Percentiles rank a stretch among this genome's conserved stretches.
These are phyloP conservation scores for Holtermanniella nyarrowii DNA, from an alignment of 768 basidiomycete genomes.

Conservation along the genomic window DNA sequence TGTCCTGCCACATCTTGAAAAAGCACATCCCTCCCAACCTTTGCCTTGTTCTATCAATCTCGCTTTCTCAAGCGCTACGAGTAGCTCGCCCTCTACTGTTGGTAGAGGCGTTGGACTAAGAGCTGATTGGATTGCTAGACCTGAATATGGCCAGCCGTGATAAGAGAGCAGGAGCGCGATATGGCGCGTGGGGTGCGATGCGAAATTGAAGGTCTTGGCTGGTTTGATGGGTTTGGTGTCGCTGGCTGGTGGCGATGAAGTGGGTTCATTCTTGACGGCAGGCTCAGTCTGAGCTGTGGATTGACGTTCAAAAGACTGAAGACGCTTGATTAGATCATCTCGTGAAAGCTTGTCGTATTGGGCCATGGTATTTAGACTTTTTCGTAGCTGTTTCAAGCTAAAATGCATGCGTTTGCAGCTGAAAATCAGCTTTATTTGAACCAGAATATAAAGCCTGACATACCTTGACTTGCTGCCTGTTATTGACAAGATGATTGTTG, in stretches of 20 bases:
- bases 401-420: too few species aligned
- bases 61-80: constrained; percentile 65
- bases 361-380: constrained; percentile 1
- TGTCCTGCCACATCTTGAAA: constrained; percentile 85
- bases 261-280: constrained; percentile 15
- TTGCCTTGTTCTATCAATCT: constrained; percentile 62
- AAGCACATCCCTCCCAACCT: constrained; percentile 77
- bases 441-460: too few species aligned
- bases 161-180: constrained; percentile 91
- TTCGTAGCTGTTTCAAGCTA: too few species aligned
- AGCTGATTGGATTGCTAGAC: constrained; percentile 63
- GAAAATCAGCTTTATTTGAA: too few species aligned
- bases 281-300: constrained; percentile 6
- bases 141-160: constrained; percentile 82
- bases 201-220: constrained; percentile 52
- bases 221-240: constrained; percentile 7
- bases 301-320: constrained; percentile 50
- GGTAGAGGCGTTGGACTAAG: constrained; percentile 51
- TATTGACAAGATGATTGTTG: too few species aligned
- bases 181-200: constrained; percentile 64
- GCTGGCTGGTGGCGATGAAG: constrained; percentile 9
- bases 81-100: constrained; percentile 82
- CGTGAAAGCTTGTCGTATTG: constrained; percentile 53
- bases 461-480: too few species aligned
- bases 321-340: constrained; percentile 59